Conservation (phyloP, 1,284 basidiomycete species). For the Microstroma glucosiphilum region DNA sequence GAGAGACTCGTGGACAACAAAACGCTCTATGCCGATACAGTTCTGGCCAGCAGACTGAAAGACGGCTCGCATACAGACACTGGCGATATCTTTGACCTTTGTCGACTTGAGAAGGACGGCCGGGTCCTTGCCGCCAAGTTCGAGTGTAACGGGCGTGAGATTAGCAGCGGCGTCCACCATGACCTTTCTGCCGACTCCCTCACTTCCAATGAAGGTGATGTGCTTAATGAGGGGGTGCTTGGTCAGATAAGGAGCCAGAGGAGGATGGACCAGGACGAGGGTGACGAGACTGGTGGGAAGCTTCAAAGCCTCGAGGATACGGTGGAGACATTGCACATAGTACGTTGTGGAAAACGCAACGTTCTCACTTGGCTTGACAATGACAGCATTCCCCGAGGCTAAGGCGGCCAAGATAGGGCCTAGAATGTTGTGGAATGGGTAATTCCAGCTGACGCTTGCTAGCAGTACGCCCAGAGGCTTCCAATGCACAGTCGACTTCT, state of each 20-base stretch:
- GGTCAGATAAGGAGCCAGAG: slow-evolving; percentile 75
- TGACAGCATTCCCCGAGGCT: slow-evolving; percentile 81
- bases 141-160: slow-evolving; percentile 80
- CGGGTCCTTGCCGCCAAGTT: slow-evolving; percentile 67
- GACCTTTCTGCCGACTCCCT: slow-evolving; percentile 72
- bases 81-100: slow-evolving; percentile 54
- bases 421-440: slow-evolving; percentile 76
- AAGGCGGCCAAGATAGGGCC: slow-evolving; percentile 84
- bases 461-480: slow-evolving; percentile 89
- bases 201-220: slow-evolving; percentile 81
- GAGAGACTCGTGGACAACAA: slow-evolving; percentile 72
- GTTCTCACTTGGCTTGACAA: slow-evolving; percentile 73
- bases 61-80: slow-evolving; percentile 51
- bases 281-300: slow-evolving; percentile 61
- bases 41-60: slow-evolving; percentile 85
- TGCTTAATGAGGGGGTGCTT: slow-evolving; percentile 69
- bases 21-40: slow-evolving; percentile 81
- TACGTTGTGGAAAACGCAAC: slow-evolving; percentile 41
- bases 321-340: slow-evolving; percentile 58
- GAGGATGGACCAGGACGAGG: slow-evolving; percentile 74
- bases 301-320: slow-evolving; percentile 60
- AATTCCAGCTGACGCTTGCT: slow-evolving; percentile 80
- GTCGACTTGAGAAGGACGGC: slow-evolving; percentile 55
- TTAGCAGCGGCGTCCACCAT: slow-evolving; percentile 67
- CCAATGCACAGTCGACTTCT: slow-evolving; percentile 68